Evolutionary conservation across 2,329 filamentous ascomycete species (phyloP).

Genomic region (Orbilia quercus): DNA sequence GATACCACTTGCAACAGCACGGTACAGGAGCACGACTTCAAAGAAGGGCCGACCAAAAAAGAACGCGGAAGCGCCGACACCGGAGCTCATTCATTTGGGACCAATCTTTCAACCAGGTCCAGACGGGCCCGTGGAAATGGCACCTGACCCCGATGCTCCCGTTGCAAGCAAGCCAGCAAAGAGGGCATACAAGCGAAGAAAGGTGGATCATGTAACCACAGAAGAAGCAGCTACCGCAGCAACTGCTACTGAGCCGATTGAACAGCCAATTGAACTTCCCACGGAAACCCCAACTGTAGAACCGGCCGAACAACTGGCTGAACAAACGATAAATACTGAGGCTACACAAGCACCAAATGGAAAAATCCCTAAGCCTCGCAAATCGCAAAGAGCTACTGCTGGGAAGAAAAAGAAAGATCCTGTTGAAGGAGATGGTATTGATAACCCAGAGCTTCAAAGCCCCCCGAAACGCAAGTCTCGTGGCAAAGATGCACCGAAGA

Average conservation of each 20-base stretch:
- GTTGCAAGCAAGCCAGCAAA: constrained; percentile 14
- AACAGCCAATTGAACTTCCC: no score
- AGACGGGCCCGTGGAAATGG: constrained; percentile 31
- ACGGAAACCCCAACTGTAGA: background rate
- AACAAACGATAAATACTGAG: constrained; percentile 7
- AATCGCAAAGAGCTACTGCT: constrained; percentile 14
- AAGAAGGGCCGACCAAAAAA: constrained; percentile 48
- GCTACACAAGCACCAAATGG: background rate
- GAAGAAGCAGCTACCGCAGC: background rate
- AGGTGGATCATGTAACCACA: constrained; percentile 6
- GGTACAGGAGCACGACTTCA: constrained; percentile 20
- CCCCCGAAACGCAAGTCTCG: constrained; percentile 33
- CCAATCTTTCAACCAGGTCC: constrained; percentile 49
- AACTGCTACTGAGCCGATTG: background rate
- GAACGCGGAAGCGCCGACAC: constrained; percentile 12
- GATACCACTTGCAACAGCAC: constrained; percentile 45
- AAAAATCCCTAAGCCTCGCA: background rate
- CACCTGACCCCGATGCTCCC: background rate
- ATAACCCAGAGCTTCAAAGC: background rate
- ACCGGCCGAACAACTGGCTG: background rate
- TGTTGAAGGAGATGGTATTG: background rate
- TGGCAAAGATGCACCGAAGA: constrained; percentile 20
- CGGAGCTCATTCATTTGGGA: constrained; percentile 28
- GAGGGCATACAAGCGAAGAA: constrained; percentile 33
- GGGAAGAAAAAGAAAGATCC: constrained; percentile 28